Evolutionary conservation across 768 basidiomycete genomes (phyloP).

Genomic region (Phylloporus sp.): DNA sequence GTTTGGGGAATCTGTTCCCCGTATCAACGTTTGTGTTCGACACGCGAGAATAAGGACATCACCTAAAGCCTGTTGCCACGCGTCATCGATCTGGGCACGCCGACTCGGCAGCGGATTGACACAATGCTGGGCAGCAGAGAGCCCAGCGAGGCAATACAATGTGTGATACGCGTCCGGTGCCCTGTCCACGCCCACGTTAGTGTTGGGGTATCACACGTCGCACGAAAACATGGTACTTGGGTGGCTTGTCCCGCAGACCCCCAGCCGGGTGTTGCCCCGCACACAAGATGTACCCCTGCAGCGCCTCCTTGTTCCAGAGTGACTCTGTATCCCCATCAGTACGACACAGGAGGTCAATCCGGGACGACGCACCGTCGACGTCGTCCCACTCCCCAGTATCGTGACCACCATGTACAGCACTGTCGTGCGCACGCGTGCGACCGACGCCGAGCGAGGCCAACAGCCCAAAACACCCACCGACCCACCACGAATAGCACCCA

Average conservation of each 20-base stretch:
- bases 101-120: slow-evolving; percentile 47
- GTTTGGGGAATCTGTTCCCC: slow-evolving; percentile 21
- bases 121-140: slow-evolving; percentile 84
- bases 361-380: slow-evolving; percentile 50
- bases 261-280: slow-evolving; percentile 85
- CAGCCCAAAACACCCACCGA: slow-evolving; percentile 81
- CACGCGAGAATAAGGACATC: neutral
- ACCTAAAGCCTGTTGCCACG: slow-evolving; percentile 37
- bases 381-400: slow-evolving; percentile 64
- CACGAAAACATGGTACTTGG: slow-evolving; percentile 60
- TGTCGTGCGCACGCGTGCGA: slow-evolving; percentile 6
- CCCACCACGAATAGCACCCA: slow-evolving; percentile 99
- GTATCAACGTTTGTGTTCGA: slow-evolving; percentile 5
- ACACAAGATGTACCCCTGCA: slow-evolving; percentile 84
- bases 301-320: slow-evolving; percentile 57
- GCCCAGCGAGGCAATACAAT: slow-evolving; percentile 84
- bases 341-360: neutral
- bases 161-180: slow-evolving; percentile 95
- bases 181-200: slow-evolving; percentile 37
- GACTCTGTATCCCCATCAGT: slow-evolving; percentile 31
- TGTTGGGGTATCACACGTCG: no score
- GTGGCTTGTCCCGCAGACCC: slow-evolving; percentile 92
- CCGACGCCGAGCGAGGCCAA: slow-evolving; percentile 57
- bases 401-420: slow-evolving; percentile 4
- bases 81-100: slow-evolving; percentile 29